Evolutionary conservation across 352 stramenopile genomes (phyloP), one percentile per base, ranked within the genome.

Genomic region (Globisporangium solare): DNA sequence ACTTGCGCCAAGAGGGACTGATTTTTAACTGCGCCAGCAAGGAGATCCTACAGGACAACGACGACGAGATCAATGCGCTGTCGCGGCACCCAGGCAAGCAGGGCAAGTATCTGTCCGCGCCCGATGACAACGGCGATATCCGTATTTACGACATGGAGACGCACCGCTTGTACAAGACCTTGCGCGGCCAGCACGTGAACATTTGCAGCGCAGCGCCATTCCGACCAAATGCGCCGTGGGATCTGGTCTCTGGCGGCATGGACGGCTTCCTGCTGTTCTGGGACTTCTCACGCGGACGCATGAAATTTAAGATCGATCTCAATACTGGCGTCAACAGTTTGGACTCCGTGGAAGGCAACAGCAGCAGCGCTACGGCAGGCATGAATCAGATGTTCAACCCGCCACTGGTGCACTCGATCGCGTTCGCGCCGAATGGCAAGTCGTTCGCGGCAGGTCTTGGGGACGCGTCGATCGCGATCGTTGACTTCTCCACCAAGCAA

Each of bases 311-410:
- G 31, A 74, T 92, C 48, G 77, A 89, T 55, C 68, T 92, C 37
- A 85, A 88, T 53, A 63, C 68, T 22, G 74, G 68, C 40, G 60
- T 83, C 10, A 71, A 76, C 56, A 67, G 56, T 47, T 39, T 84
- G 27, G 53, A 66, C 2, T 48, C 60, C 0, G 50, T 31, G 46
- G 47, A 45, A 39, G 48, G 31, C 27, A 24, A 27, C 24, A 27
- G 24, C 24, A 58, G 21, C 10, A 35, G 21, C 13, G 7, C 14
- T 31, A 12, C 32, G 37, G 45, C 46, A 32, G 49, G 67, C n/a
- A 62, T 49, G 35, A 83, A 73, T 35, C 81, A 87, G 65, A 72
- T 89, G 58, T 88, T 86, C 53, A 92, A 92, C 53, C 82, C 82
- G 17, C 82, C 82, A 31, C 70, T 92, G 18, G 79, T 92, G 53